phyloP scores from a whole-genome alignment of 306 rosid genomes.

The Geum urbanum region DNA sequence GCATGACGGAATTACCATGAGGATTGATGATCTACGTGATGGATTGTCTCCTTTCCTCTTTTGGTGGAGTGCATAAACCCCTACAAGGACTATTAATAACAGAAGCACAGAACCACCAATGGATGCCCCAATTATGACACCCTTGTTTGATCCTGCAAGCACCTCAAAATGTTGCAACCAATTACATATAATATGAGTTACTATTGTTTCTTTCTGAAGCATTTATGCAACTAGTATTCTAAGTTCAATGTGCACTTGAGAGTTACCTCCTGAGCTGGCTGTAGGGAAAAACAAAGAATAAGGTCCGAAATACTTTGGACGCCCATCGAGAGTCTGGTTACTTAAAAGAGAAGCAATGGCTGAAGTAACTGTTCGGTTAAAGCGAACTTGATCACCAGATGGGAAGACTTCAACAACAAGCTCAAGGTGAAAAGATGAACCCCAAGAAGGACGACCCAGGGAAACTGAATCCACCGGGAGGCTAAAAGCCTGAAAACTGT shows the following conservation, averaged over 20 bases:
- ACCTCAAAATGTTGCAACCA: slow-evolving; percentile 10
- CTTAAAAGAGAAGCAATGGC: slow-evolving; percentile 44
- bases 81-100: slow-evolving; percentile 41
- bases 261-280: slow-evolving; percentile 33
- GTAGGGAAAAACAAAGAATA: slow-evolving; percentile 28
- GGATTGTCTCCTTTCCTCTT: slow-evolving; percentile 46
- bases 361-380: slow-evolving; percentile 42
- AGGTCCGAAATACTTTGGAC: slow-evolving; percentile 47
- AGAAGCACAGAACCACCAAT: slow-evolving; percentile 50
- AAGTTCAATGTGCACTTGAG: background rate
- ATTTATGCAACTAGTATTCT: background rate
- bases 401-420: slow-evolving; percentile 52
- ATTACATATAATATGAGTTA: background rate
- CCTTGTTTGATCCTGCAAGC: slow-evolving; percentile 26
- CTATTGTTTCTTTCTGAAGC: background rate
- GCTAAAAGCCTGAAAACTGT: slow-evolving; percentile 5
- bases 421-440: slow-evolving; percentile 32
- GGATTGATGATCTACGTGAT: slow-evolving; percentile 34
- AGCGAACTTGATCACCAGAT: slow-evolving; percentile 25
- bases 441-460: slow-evolving; percentile 33
- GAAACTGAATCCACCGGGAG: slow-evolving; percentile 53
- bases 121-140: slow-evolving; percentile 56
- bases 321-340: slow-evolving; percentile 43
- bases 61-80: slow-evolving; percentile 44
- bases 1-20: slow-evolving; percentile 28